Evolutionary conservation across 2,329 filamentous ascomycete genomes (phyloP), one percentile per base, ranked within the genome.

Genomic region (Phialophora expanda): DNA sequence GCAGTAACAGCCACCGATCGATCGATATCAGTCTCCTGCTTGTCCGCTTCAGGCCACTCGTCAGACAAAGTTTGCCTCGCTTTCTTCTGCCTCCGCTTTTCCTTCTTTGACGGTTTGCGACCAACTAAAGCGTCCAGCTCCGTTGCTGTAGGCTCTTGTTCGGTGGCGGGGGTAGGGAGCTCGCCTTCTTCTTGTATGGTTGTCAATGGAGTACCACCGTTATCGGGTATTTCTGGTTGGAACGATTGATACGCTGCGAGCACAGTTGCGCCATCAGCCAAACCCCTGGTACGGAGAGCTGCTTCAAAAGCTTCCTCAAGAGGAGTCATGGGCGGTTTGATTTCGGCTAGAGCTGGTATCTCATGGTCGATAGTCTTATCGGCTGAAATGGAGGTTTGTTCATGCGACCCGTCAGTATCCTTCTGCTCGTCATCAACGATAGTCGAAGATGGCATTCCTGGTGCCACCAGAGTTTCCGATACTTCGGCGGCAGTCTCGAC

Each of bases 291-390:
- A 14, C 61, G 32, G 12, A 72, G 56, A 24, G 70, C 70, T 9
- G 63, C 56, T 46, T 66, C 66, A 34, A 72, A 71, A 8, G 70
- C 69, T 54, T 67, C 50, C 22, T 71, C 70, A 44, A 72, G 64
- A 22, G 70, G 64, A 30, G 62, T 58, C 26, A 58, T 48, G 22
- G 55, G 38, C 28, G 55, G 2, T 17, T 55, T 55, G 26, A 28
- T 54, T 17, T 41, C 17, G 48, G 58, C 58, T 53, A 32, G 24
- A 14, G 17, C 26, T 4, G 3, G 32, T 26, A 28, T 28, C 17
- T 24, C 14, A 20, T 9, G 26, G 3, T 26, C 32, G 22, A 20
- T 61, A 4, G 20, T 54, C 22, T 22, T 44, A 22, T 38, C 58
- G 4, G 17, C 22, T 53, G 30, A 9, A 54, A 26, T 46, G 20